Conservation (phyloP, 179 eudicot species). For the Beta corolliflora region DNA sequence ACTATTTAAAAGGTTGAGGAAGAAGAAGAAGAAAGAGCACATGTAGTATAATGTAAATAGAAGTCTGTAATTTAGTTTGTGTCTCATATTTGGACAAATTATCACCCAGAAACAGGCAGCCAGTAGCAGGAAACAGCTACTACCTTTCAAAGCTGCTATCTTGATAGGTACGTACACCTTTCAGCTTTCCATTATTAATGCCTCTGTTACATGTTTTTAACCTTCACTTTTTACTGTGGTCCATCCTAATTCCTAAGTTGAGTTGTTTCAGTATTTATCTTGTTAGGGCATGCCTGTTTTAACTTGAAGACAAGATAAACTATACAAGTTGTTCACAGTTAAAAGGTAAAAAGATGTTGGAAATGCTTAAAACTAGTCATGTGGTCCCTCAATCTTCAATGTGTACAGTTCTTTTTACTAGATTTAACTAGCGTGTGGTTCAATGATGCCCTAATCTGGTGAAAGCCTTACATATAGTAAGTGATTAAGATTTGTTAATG, state of each 20-base stretch:
- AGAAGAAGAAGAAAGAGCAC: background rate
- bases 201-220: slow-evolving; percentile 2
- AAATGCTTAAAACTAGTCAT: background rate
- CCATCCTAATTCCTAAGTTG: slow-evolving; percentile 21
- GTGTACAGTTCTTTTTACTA: no score
- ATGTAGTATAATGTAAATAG: background rate
- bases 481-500: no score
- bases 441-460: no score
- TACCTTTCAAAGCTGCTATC: slow-evolving; percentile 8
- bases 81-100: slow-evolving; percentile 23
- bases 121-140: background rate
- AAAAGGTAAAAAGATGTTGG: background rate
- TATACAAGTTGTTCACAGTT: slow-evolving; percentile 4
- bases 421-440: no score
- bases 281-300: slow-evolving; percentile 25
- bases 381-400: no score
- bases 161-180: slow-evolving; percentile 12
- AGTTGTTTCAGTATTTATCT: background rate
- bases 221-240: slow-evolving; percentile 12
- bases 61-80: background rate
- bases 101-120: background rate
- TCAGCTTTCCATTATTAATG: slow-evolving; percentile 33
- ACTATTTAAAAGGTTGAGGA: background rate
- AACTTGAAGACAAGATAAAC: slow-evolving; percentile 4
- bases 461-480: no score